Evolutionary conservation across 805 yeast species (phyloP).

Genomic region (Schwanniomyces polymorphus): DNA sequence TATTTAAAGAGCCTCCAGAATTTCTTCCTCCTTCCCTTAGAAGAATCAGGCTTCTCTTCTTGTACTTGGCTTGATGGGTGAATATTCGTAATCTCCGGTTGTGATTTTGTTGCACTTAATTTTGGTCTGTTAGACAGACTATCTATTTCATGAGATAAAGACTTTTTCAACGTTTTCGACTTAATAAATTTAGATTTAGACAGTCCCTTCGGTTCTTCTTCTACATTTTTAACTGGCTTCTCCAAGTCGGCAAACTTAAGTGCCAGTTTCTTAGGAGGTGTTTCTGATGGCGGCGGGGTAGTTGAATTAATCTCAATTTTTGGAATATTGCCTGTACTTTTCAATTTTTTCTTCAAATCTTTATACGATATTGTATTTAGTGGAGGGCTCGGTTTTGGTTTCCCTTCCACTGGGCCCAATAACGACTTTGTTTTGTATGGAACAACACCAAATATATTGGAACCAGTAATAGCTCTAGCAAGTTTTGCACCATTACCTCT

Average conservation of each 20-base stretch:
- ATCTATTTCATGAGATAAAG: conserved; percentile 39
- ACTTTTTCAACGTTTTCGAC: conserved; percentile 23
- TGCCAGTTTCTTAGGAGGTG: conserved; percentile 21
- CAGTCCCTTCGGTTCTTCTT: conserved; percentile 10
- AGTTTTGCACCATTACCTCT: conserved; percentile 41
- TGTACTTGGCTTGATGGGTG: neutral
- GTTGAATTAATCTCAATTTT: conserved; percentile 6
- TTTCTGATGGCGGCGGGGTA: conserved; percentile 8
- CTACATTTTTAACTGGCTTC: conserved; percentile 13
- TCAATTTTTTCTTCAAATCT: conserved; percentile 29
- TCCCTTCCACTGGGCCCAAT: conserved; percentile 28
- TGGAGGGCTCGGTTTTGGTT: neutral
- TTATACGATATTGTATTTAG: conserved; percentile 23
- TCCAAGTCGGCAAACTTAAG: conserved; percentile 30
- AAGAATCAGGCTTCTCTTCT: neutral
- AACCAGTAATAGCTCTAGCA: conserved; percentile 43
- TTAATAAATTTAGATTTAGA: conserved; percentile 9
- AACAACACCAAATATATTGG: conserved; percentile 36
- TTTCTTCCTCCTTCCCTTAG: conserved; percentile 20
- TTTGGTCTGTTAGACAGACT: conserved; percentile 16
- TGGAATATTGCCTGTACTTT: conserved; percentile 12
- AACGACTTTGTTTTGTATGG: conserved; percentile 45
- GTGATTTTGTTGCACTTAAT: conserved; percentile 38
- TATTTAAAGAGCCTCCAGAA: conserved; percentile 32
- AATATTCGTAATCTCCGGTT: conserved; percentile 29